Evolutionary conservation across 441 rosid species (phyloP), one percentile per base, ranked within the genome.

Genomic region (Heliophila coronopifolia): DNA sequence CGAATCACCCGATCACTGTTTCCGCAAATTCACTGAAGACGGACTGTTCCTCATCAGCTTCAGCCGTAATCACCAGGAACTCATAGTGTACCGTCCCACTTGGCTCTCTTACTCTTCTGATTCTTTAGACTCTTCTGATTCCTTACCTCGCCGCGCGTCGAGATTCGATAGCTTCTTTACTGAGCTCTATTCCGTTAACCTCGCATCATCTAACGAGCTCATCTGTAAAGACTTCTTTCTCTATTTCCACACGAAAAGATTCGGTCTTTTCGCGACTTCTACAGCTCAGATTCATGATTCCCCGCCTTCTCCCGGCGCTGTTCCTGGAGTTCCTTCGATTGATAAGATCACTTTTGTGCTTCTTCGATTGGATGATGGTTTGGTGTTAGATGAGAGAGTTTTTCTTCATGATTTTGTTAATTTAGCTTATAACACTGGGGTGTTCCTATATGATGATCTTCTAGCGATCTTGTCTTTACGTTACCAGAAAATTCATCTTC

Each of bases 191-290:
- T 59, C 72, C 57, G 76, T 76, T 14, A 62, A 89, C 9, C 98
- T 88, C 66, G 90, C 90, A 56, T 78, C 94, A 23, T 55, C 75
- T 64, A 85, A 80, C 30, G 99, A 92, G 70, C 78, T 72, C 52
- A 85, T 88, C 59, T 88, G 87, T 66, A 92, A 83, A 69, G 99
- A 92, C 68, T 85, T 88, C 79, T 88, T 92, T 54, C 83, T 92
- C 15, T 88, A 82, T 65, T 24, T 74, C 67, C 83, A 76, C 59
- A 56, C 70, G 59, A 65, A 50, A 30, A 83, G 81, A 42, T 85
- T 85, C 13, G 97, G 95, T 36, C 58, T 92, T 13, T 92, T 92
- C 72, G 98, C 91, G 51, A 88, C 99, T 42, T 83, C 94, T 24
- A 81, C 99, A 6, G 70, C 89, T 26, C 98, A 79, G 78, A 69